Base-by-base conservation (phyloP, 768 basidiomycete species). In the Suillus sp. region DNA sequence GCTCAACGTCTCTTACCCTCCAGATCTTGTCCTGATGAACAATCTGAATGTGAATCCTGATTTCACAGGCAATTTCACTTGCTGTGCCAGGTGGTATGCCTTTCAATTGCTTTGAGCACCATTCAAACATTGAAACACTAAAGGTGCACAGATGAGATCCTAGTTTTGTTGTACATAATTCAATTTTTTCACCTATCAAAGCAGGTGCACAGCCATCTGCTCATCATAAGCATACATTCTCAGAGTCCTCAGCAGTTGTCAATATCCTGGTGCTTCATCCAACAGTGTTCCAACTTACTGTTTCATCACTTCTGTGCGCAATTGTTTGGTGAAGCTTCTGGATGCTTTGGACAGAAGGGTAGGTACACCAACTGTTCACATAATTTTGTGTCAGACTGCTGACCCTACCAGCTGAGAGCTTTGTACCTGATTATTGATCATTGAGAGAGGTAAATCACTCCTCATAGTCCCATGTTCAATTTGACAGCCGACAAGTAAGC, bases 381-480 rank as follows among this genome's bases (percentile, higher is more conserved):
- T 45, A 13, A 18, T 3, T 25, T 42, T 34, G 18, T 25, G 38
- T 57, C 43, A 25, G 47, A 32, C 16, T 2, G 35, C 25, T 43
- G 45, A 53, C 48, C 40, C 16, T 30, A 9, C 34, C 30, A 97
- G 96, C 83, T 93, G 22, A 86, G 96, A 18, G 96, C 95, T 0
- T 95, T 93, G 1, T 98, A 99, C 73, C 81, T 82, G 45, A 96
- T 98, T 45, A 84, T 98, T 10, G 95, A 98, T 73, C 96, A 99
- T 69, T 81, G 91, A n/a, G 96, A 98, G 76, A 84, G 95, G 37
- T 87, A 92, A 60, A 80, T 97, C 48, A 94, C 93, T 0, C 95
- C 96, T 0, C 90, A 94, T 61, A 86, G 86, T 67, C 79, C 98
- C 63, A 82, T 89, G 0, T 98, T 97, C 76, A 92, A 92, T 67